Percentiles rank a stretch among this genome's conserved stretches.
Conservation (phyloP, 176 grass and related monocot genomes). For the Cenchrus purpureus region DNA sequence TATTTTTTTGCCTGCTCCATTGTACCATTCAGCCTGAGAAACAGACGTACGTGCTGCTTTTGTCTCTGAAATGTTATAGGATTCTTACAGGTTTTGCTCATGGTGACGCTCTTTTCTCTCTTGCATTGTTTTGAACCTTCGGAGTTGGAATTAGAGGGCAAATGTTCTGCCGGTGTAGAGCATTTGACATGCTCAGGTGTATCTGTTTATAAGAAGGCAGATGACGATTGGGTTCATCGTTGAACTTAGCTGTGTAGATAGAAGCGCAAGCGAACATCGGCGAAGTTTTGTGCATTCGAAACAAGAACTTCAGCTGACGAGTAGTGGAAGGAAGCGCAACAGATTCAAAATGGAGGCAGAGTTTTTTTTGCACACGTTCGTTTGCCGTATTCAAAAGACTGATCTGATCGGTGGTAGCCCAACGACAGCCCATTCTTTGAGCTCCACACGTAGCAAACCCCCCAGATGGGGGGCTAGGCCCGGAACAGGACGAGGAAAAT, state of each 20-base stretch:
- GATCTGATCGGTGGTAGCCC: too few relatives aligned
- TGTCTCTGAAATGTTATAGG: background rate
- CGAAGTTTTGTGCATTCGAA: too few relatives aligned
- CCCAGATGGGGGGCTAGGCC: too few relatives aligned
- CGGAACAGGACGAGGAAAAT: too few relatives aligned
- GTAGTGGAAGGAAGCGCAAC: too few relatives aligned
- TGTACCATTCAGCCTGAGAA: slow-evolving; percentile 19
- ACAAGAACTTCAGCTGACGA: too few relatives aligned
- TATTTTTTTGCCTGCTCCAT: slow-evolving; percentile 31
- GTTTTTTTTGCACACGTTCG: too few relatives aligned
- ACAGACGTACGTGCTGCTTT: background rate
- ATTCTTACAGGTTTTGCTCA: slow-evolving; percentile 30
- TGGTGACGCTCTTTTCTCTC: background rate
- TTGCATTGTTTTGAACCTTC: background rate
- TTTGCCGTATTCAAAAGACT: too few relatives aligned
- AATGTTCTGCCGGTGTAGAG: background rate
- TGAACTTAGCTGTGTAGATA: background rate
- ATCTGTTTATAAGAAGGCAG: background rate
- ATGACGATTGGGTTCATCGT: background rate
- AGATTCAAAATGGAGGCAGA: too few relatives aligned
- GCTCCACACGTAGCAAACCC: too few relatives aligned
- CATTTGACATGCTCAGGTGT: background rate
- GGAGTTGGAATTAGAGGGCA: background rate
- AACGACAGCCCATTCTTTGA: too few relatives aligned
- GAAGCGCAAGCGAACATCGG: too few relatives aligned